Evolutionary conservation across 345 rosid genomes (phyloP), one percentile per base, ranked within the genome.

Genomic region (Eucalyptus tenuipes): DNA sequence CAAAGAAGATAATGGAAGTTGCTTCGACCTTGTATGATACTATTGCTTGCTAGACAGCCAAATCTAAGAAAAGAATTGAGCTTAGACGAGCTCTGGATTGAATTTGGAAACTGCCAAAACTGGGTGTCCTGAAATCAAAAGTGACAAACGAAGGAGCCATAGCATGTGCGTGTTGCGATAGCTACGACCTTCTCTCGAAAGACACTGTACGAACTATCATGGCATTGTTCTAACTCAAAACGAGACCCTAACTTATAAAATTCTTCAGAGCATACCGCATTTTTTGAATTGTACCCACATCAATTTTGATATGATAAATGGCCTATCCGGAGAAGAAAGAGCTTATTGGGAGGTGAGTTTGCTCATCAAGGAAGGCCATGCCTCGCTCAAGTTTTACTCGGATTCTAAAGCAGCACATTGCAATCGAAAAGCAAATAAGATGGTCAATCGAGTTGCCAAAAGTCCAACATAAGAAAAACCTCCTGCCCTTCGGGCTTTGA

Each of bases 51-150:
- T 59, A 13, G 66, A 59, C 4, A 59, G 15, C 66, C 7, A 59
- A 29, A 59, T 25, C n/a, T 12, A 59, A 59, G 15, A 25, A n/a
- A n/a, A n/a, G 20, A 64, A n/a, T 9, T 17, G 40, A 64, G 3
- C 75, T n/a, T 8, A n/a, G 20, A 64, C 3, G 0, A 64, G 40
- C 10, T 66, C 1, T 1, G 5, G 2, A 66, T 66, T 0, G 0
- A 15, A 2, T 31, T n/a, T 66, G 20, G 11, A 66, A 31, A 31
- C 5, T 16, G 0, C 11, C 0, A 2, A 31, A 66, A 15, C 0
- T 0, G 11, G 79, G 11, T 15, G 10, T 31, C 40, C 1, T 7
- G 3, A n/a, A 66, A 15, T 29, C 7, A 64, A 64, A 29, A 0
- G 2, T 2, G 37, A 64, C 17, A 6, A 14, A n/a, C 2, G 10